These are phyloP conservation scores for Xerocomus nothofagi DNA, from an alignment of 1,284 basidiomycete species.

Conservation along the genomic window DNA sequence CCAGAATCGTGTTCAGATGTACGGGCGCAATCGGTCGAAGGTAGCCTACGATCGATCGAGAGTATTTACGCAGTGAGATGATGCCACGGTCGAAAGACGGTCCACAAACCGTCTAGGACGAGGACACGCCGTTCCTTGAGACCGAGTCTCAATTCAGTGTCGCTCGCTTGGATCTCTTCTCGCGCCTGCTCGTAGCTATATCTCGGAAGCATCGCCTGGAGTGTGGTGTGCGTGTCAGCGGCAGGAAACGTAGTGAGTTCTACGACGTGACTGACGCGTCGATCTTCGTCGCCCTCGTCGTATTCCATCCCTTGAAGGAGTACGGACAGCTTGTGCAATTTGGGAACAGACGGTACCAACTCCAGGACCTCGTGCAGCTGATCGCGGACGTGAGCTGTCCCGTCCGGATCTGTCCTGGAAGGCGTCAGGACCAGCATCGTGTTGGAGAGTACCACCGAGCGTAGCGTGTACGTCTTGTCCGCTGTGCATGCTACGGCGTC, in stretches of 20 bases:
- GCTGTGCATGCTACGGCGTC: conserved; percentile 87
- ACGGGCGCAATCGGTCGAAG: conserved; percentile 68
- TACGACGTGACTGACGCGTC: conserved; percentile 31
- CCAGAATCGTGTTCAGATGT: conserved; percentile 70
- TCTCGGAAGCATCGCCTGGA: conserved; percentile 36
- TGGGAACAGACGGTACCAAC: conserved; percentile 69
- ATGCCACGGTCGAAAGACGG: neutral
- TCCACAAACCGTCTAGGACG: conserved; percentile 58
- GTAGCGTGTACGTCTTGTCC: conserved; percentile 75
- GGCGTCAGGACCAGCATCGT: conserved; percentile 74
- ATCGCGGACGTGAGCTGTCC: conserved; percentile 61
- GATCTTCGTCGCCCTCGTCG: conserved; percentile 56
- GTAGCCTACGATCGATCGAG: conserved; percentile 42
- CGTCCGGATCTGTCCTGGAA: conserved; percentile 39
- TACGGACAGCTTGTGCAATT: conserved; percentile 63
- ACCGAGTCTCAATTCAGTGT: conserved; percentile 65
- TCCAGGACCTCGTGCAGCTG: conserved; percentile 79
- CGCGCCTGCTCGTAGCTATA: conserved; percentile 60
- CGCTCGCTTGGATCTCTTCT: conserved; percentile 75
- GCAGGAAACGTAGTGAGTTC: neutral
- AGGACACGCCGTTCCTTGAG: conserved; percentile 70
- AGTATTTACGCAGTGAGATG: conserved; percentile 2
- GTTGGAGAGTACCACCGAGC: conserved; percentile 85
- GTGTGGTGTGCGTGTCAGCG: neutral
- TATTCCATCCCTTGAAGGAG: conserved; percentile 69